These are phyloP conservation scores for Ophiostoma populinum DNA, from an alignment of 2,329 filamentous ascomycete genomes.

Conservation along the genomic window DNA sequence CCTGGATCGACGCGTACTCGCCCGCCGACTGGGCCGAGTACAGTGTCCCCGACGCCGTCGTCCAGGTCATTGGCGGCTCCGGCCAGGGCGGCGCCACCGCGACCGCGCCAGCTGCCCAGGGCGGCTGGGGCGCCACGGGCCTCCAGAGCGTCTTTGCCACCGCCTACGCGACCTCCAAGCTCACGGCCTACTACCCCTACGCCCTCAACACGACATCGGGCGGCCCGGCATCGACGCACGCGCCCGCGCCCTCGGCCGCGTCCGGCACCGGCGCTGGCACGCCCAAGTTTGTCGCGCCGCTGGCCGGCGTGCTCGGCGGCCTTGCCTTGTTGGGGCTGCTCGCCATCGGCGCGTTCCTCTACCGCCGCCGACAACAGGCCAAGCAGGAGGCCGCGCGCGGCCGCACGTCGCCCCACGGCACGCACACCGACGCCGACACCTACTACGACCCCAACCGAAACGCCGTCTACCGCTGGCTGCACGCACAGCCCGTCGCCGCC, in stretches of 20 bases:
- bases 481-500: conserved; percentile 23
- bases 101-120: conserved; percentile 41
- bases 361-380: conserved; percentile 29
- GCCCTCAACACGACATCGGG: conserved; percentile 13
- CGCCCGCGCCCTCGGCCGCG: conserved; percentile 8
- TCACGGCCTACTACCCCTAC: conserved; percentile 46
- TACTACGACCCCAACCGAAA: conserved; percentile 29
- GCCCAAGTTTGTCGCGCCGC: conserved; percentile 40
- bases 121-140: conserved; percentile 28
- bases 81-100: conserved; percentile 51
- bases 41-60: conserved; percentile 46
- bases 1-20: conserved; percentile 56
- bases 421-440: conserved; percentile 19
- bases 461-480: conserved; percentile 35
- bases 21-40: conserved; percentile 48
- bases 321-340: conserved; percentile 35
- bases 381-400: conserved; percentile 7
- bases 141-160: conserved; percentile 36
- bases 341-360: conserved; percentile 33
- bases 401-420: conserved; percentile 11
- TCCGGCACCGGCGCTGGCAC: conserved; percentile 19
- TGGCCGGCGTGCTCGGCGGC: conserved; percentile 44
- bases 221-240: conserved; percentile 12
- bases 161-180: conserved; percentile 36
- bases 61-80: conserved; percentile 49